phyloP scores from a whole-genome alignment of 2,329 filamentous ascomycete species.

The Trichophyton equinum region DNA sequence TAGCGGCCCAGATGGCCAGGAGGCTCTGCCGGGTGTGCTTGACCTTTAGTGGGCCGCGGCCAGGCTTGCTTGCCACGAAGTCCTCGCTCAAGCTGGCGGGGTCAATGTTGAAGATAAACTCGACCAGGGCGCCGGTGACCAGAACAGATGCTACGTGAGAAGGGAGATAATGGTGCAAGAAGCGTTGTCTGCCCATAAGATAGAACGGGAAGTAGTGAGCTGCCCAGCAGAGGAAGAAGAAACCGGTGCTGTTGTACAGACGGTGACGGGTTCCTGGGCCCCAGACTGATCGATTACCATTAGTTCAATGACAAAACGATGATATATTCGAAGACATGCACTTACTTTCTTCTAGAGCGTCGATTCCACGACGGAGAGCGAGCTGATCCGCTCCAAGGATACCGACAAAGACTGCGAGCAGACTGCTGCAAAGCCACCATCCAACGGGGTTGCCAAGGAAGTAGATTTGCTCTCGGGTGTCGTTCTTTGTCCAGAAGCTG shows the following conservation, averaged over 20 bases:
- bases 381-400: constrained; percentile 88
- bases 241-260: constrained; percentile 95
- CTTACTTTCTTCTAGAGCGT: constrained; percentile 87
- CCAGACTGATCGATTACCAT: constrained; percentile 26
- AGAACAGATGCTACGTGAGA: constrained; percentile 83
- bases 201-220: constrained; percentile 97
- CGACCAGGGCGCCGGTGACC: constrained; percentile 79
- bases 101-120: constrained; percentile 92
- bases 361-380: constrained; percentile 80
- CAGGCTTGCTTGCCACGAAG: constrained; percentile 23
- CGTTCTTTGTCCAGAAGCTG: constrained; percentile 97
- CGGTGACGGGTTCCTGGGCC: constrained; percentile 69
- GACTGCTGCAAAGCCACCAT: constrained; percentile 90
- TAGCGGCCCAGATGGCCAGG: constrained; percentile 65
- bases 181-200: constrained; percentile 94
- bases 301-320: neutral
- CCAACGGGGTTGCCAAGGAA: constrained; percentile 94
- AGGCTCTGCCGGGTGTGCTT: constrained; percentile 69
- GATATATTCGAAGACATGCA: constrained; percentile 20
- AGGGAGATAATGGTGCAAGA: constrained; percentile 94
- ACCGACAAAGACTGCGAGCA: constrained; percentile 85
- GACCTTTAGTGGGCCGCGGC: constrained; percentile 40
- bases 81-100: constrained; percentile 41
- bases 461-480: constrained; percentile 93
- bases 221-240: constrained; percentile 97